Evolutionary conservation across 2,329 filamentous ascomycete species (phyloP), one percentile per base, ranked within the genome.

Genomic region (Claviceps sorghi): DNA sequence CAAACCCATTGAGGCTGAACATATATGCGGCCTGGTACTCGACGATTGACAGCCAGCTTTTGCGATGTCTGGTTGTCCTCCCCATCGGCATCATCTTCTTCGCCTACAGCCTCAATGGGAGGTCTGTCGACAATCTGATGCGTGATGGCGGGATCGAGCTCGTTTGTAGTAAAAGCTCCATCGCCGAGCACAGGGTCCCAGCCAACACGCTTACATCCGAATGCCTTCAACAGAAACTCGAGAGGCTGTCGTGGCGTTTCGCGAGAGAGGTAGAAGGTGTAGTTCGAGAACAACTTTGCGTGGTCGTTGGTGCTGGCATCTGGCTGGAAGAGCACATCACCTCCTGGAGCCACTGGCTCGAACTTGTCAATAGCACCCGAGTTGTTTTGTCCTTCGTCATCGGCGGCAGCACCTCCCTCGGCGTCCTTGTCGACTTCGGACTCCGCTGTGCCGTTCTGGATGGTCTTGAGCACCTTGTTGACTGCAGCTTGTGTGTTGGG

Each of bases 1-100:
- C 93, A 98, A 4, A 98, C 82, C 91, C 94, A 98, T 66, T 98
- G 93, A 21, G 93, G 93, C 72, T 98, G 93, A 52, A 98, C 72
- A 61, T 98, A 98, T 57, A 82, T 88, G 58, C 93, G 79, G 38
- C 91, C 91, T n/a, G 91, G 89, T 56, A 97, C 84, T 55, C 89
- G 82, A 57, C 81, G 81, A 62, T 87, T 85, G 54, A 68, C 68
- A 29, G 66, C 73, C 52, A 82, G 69, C 65, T 76, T 79, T 65
- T 76, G 78, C 48, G 71, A 72, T 56, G 73, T 85, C 69, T 79
- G 80, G 67, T 77, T 83, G 60, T 83, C 80, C 57, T 78, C 76
- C 10, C 4, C 32, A 30, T 60, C 72, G 45, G 71, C 72, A 21
- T 67, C 72, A 48, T 73, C 69, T 52, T 75, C 73, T 34, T 74